These are phyloP conservation scores for Aspergillus sojae DNA, from an alignment of 2,329 filamentous ascomycete genomes.

Conservation along the genomic window DNA sequence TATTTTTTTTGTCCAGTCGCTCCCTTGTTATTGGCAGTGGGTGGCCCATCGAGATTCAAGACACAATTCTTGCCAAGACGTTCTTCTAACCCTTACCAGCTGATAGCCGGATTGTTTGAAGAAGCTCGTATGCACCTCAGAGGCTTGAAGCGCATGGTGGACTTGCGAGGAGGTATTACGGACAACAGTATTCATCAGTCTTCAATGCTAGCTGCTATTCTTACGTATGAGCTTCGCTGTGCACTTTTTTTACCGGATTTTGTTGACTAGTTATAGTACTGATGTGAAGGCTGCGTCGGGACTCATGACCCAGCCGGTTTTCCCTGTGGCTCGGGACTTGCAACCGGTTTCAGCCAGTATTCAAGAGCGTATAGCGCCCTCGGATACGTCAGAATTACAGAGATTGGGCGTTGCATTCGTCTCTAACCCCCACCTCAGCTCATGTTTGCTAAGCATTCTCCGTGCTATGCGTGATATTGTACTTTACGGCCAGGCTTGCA, in stretches of 20 bases:
- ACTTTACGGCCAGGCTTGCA: slow-evolving; percentile 34
- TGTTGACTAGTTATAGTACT: slow-evolving; percentile 22
- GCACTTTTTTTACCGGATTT: background rate
- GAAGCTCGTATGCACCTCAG: slow-evolving; percentile 43
- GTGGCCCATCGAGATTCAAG: background rate
- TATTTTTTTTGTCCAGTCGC: background rate
- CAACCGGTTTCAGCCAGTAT: slow-evolving; percentile 32
- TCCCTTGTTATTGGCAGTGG: background rate
- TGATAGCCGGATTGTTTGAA: slow-evolving; percentile 41
- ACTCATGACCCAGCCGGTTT: slow-evolving; percentile 36
- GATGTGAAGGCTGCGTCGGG: slow-evolving; percentile 40
- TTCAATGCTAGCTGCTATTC: slow-evolving; percentile 30
- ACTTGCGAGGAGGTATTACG: slow-evolving; percentile 38
- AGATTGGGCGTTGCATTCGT: slow-evolving; percentile 32
- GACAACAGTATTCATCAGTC: slow-evolving; percentile 28
- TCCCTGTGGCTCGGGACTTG: slow-evolving; percentile 37
- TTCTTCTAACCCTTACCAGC: slow-evolving; percentile 25
- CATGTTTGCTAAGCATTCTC: slow-evolving; percentile 29
- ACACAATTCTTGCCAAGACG: background rate
- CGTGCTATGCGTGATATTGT: slow-evolving; percentile 34
- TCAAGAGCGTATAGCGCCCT: slow-evolving; percentile 32
- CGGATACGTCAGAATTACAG: slow-evolving; percentile 26
- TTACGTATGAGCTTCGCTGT: slow-evolving; percentile 27
- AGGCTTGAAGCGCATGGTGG: slow-evolving; percentile 42
- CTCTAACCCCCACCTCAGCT: slow-evolving; percentile 33